phyloP scores from a whole-genome alignment of 306 rosid genomes.

The Elaeagnus macrophylla region DNA sequence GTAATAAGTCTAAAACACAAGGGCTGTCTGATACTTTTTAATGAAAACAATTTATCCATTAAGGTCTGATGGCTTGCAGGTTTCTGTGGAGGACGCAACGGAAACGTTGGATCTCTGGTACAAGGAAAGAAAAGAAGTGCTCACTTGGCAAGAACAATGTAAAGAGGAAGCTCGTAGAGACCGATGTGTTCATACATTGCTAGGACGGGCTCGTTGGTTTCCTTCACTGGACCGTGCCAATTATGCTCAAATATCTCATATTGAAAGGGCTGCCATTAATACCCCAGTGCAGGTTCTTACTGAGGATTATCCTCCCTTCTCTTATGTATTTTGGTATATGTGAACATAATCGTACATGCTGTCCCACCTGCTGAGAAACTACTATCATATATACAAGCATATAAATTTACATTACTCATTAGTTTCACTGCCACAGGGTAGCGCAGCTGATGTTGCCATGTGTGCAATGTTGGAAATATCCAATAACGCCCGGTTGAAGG shows the following conservation, averaged over 20 bases:
- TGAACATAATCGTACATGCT: too few relatives aligned
- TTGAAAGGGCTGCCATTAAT: slow-evolving; percentile 93
- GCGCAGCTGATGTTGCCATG: slow-evolving; percentile 99
- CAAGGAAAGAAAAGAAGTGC: slow-evolving; percentile 78
- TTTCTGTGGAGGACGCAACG: slow-evolving; percentile 80
- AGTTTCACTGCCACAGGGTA: slow-evolving; percentile 58
- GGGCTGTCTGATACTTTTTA: background rate
- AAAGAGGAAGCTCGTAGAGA: slow-evolving; percentile 48
- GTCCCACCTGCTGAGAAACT: too few relatives aligned
- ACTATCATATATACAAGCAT: too few relatives aligned
- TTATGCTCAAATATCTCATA: slow-evolving; percentile 66
- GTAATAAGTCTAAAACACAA: slow-evolving; percentile 26
- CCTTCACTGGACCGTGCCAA: slow-evolving; percentile 57
- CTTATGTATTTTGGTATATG: background rate
- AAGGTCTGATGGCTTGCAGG: slow-evolving; percentile 38
- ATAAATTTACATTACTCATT: background rate
- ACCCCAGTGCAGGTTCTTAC: slow-evolving; percentile 84
- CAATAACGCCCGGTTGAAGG: slow-evolving; percentile 44
- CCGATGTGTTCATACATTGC: slow-evolving; percentile 59
- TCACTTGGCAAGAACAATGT: slow-evolving; percentile 65
- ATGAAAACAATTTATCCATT: background rate
- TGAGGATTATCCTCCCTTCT: slow-evolving; percentile 7
- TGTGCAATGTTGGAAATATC: slow-evolving; percentile 92
- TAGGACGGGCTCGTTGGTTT: slow-evolving; percentile 75
- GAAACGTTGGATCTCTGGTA: slow-evolving; percentile 86